Conservation (phyloP, 2,329 filamentous ascomycete species). For the Fusarium veterinarium region DNA sequence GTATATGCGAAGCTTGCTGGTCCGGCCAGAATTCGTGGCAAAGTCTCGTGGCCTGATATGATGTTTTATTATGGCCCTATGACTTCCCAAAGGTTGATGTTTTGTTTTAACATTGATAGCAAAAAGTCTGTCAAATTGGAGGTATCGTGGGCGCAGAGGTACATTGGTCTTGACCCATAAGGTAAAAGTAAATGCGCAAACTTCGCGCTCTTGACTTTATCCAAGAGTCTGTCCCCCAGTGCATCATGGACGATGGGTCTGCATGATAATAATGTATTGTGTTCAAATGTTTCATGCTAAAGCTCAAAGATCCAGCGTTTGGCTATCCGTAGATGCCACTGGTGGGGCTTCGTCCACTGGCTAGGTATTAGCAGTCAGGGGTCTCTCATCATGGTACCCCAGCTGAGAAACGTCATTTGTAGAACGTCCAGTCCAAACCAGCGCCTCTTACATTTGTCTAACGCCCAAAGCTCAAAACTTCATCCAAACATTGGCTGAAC, state of each 20-base stretch:
- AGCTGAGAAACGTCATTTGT: slow-evolving; percentile 41
- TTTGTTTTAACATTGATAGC: neutral
- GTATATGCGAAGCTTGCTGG: neutral
- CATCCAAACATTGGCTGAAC: slow-evolving; percentile 20
- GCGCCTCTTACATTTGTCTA: slow-evolving; percentile 30
- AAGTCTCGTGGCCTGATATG: neutral
- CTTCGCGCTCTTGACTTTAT: neutral
- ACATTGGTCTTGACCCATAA: neutral
- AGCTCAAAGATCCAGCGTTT: neutral
- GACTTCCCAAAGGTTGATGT: neutral
- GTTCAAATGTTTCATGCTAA: neutral
- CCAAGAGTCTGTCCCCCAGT: neutral
- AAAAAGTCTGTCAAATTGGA: neutral
- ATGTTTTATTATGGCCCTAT: neutral
- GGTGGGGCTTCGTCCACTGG: slow-evolving; percentile 17
- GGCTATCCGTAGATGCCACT: neutral
- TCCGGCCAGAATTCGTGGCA: neutral
- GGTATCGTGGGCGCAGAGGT: neutral
- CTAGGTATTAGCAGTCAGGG: slow-evolving; percentile 19
- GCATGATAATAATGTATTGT: neutral
- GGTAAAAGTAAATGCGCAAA: neutral
- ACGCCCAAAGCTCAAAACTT: slow-evolving; percentile 37
- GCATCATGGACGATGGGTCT: neutral
- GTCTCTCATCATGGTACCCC: slow-evolving; percentile 21
- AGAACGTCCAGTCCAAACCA: slow-evolving; percentile 21